phyloP scores from a whole-genome alignment of 1,284 basidiomycete genomes.

The Malassezia sp. region DNA sequence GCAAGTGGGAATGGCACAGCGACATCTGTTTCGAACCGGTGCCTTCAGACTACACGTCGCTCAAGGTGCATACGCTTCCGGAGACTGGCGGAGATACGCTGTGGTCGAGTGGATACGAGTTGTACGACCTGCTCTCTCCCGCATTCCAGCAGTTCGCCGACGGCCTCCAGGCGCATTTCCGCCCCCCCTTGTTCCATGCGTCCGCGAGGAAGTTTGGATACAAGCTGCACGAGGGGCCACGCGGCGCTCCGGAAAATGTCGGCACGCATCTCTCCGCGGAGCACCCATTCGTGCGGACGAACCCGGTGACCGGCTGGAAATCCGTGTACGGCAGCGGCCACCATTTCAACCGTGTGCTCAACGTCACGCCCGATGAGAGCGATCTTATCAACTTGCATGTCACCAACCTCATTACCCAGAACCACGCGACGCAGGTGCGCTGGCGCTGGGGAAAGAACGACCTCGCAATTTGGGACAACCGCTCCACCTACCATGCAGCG shows the following conservation, averaged over 20 bases:
- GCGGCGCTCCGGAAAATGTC: slow-evolving; percentile 52
- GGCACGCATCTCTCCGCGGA: slow-evolving; percentile 54
- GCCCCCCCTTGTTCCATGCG: slow-evolving; percentile 15
- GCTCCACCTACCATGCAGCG: slow-evolving; percentile 19
- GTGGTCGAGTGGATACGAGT: slow-evolving; percentile 54
- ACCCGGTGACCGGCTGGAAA: slow-evolving; percentile 61
- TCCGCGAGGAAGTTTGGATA: slow-evolving; percentile 29
- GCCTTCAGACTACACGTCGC: slow-evolving; percentile 55
- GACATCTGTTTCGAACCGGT: slow-evolving; percentile 63
- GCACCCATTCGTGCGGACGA: slow-evolving; percentile 49
- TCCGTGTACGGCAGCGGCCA: slow-evolving; percentile 56
- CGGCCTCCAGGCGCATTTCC: slow-evolving; percentile 16
- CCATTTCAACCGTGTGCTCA: slow-evolving; percentile 54
- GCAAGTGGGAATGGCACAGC: slow-evolving; percentile 29
- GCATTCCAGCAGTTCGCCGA: slow-evolving; percentile 55
- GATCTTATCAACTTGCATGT: slow-evolving; percentile 52
- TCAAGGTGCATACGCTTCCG: slow-evolving; percentile 31
- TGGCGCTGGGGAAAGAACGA: slow-evolving; percentile 49
- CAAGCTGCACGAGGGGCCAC: slow-evolving; percentile 31
- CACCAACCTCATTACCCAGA: slow-evolving; percentile 47
- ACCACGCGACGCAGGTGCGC: slow-evolving; percentile 58
- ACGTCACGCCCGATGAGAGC: slow-evolving; percentile 56
- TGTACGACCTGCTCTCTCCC: slow-evolving; percentile 57
- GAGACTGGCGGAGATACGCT: slow-evolving; percentile 41
- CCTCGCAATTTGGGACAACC: slow-evolving; percentile 27